Conservation (phyloP, 164 flowering plant genomes). For the Euptelea pleiosperma region DNA sequence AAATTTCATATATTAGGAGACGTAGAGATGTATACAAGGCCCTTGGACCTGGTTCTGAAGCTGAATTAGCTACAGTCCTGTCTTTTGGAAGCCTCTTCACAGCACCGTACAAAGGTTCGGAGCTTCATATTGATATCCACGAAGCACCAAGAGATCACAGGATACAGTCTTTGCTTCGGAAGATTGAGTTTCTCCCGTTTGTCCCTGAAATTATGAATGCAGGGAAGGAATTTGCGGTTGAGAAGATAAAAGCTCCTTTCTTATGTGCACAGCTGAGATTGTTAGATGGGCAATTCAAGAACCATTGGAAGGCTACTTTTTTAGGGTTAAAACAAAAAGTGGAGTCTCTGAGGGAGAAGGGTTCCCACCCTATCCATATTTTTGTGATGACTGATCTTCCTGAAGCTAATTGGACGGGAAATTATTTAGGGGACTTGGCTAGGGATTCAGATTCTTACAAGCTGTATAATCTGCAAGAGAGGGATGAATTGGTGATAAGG, state of each 20-base stretch:
- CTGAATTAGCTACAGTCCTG: conserved; percentile 57
- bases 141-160: conserved; percentile 49
- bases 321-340: conserved; percentile 47
- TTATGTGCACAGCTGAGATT: conserved; percentile 91
- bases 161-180: conserved; percentile 54
- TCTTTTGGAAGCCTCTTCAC: conserved; percentile 92
- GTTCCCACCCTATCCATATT: conserved; percentile 47
- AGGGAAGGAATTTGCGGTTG: conserved; percentile 50
- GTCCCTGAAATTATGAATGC: conserved; percentile 63
- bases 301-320: conserved; percentile 82
- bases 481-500: conserved; percentile 46
- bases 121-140: conserved; percentile 75
- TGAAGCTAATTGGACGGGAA: conserved; percentile 68
- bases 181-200: conserved; percentile 70
- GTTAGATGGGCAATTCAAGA: conserved; percentile 97
- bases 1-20: conserved; percentile 56
- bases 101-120: conserved; percentile 73
- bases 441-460: conserved; percentile 43
- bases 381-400: conserved; percentile 99
- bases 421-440: conserved; percentile 71
- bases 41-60: conserved; percentile 73
- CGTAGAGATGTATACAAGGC: conserved; percentile 62
- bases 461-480: conserved; percentile 46
- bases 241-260: conserved; percentile 65
- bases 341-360: conserved; percentile 39